Conservation (phyloP, 2,329 filamentous ascomycete genomes). For the Pseudocercospora musae region DNA sequence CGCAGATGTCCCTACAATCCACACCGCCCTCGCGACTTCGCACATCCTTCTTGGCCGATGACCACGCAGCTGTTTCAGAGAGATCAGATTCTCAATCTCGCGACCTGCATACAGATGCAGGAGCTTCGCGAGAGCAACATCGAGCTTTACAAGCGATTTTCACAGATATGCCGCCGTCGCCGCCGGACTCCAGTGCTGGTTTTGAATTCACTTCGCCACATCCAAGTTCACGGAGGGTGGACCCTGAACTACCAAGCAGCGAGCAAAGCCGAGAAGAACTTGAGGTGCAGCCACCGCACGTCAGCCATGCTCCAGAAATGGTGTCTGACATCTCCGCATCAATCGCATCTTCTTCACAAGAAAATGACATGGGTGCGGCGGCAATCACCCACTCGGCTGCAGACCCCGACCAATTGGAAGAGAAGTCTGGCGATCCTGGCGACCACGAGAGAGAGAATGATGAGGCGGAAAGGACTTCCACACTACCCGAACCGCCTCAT, state of each 20-base stretch:
- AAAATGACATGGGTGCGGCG: background rate
- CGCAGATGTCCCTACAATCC: conserved; percentile 44
- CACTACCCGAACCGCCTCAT: background rate
- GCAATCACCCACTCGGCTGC: conserved; percentile 4
- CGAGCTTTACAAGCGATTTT: conserved; percentile 32
- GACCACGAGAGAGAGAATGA: background rate
- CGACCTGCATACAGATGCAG: conserved; percentile 2
- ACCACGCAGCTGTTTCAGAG: conserved; percentile 1
- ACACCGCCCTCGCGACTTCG: conserved; percentile 41
- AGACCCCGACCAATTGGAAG: conserved; percentile 10
- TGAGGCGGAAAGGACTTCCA: conserved; percentile 8
- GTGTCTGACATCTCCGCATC: background rate
- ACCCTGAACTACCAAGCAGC: conserved; percentile 1
- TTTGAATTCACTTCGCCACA: conserved; percentile 20
- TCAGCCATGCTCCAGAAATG: background rate
- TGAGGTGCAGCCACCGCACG: background rate
- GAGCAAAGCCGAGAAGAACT: background rate
- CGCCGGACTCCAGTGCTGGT: conserved; percentile 35
- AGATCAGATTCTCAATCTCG: conserved; percentile 1
- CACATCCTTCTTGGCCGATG: conserved; percentile 29
- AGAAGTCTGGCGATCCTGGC: conserved; percentile 2
- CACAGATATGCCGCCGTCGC: conserved; percentile 35
- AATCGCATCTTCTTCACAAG: background rate
- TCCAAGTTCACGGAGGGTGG: background rate
- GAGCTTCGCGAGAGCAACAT: conserved; percentile 9